Conservation (phyloP, 2,329 filamentous ascomycete genomes). For the Aureobasidium subglaciale region DNA sequence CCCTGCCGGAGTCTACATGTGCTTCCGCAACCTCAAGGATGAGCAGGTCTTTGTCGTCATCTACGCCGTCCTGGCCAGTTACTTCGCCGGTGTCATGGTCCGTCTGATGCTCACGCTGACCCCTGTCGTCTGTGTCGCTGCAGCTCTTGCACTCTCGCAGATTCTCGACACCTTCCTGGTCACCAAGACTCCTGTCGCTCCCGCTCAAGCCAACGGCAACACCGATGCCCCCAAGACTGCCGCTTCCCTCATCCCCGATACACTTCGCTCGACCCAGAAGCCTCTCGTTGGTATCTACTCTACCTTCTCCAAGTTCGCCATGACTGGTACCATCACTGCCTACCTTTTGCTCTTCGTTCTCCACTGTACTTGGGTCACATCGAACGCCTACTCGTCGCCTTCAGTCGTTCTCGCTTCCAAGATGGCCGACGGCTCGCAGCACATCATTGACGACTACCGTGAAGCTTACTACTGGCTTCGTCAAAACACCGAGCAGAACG, state of each 20-base stretch:
- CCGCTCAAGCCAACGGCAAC: constrained; percentile 38
- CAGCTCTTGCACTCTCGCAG: constrained; percentile 78
- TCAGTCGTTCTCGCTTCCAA: constrained; percentile 92
- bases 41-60: constrained; percentile 98
- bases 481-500: constrained; percentile 89
- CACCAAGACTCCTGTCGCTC: constrained; percentile 52
- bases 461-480: constrained; percentile 99
- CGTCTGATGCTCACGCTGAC: constrained; percentile 97
- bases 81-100: constrained; percentile 99
- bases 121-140: constrained; percentile 89
- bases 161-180: constrained; percentile 82
- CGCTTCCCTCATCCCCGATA: constrained; percentile 46
- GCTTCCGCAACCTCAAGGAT: constrained; percentile 87
- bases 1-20: constrained; percentile 96
- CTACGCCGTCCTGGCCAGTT: constrained; percentile 92
- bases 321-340: constrained; percentile 63
- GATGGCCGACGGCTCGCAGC: constrained; percentile 88
- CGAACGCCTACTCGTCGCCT: constrained; percentile 96
- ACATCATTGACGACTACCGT: constrained; percentile 98
- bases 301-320: constrained; percentile 67
- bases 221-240: constrained; percentile 45
- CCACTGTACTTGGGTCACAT: constrained; percentile 99
- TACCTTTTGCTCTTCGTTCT: constrained; percentile 91
- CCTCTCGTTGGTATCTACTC: constrained; percentile 81
- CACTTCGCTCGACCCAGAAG: constrained; percentile 62